These are phyloP conservation scores for Eudorina sp. DNA, from an alignment of 139 green algal genomes.

Conservation along the genomic window DNA sequence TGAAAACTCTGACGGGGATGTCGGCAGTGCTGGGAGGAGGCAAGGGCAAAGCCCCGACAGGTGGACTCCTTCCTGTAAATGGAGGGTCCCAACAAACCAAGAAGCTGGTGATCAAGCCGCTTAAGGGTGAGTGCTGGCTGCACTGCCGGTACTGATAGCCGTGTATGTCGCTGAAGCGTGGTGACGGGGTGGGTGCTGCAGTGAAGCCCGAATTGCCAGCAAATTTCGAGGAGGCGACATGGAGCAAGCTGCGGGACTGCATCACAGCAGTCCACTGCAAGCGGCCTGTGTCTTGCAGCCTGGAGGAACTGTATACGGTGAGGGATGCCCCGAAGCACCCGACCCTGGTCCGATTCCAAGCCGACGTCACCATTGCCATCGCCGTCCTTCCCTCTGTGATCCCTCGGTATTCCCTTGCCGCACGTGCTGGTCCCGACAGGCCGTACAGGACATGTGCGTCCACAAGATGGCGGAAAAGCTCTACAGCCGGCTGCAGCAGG, in stretches of 20 bases:
- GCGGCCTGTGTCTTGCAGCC: slow-evolving; percentile 77
- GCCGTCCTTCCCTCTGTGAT: too few species aligned
- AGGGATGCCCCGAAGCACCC: too few species aligned
- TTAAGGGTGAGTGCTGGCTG: slow-evolving; percentile 78
- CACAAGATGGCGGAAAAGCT: slow-evolving; percentile 90
- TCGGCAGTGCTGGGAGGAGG: slow-evolving; percentile 32
- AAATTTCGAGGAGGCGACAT: slow-evolving; percentile 91
- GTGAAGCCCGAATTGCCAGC: slow-evolving; percentile 88
- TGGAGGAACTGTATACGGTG: slow-evolving; percentile 95
- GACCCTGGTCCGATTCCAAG: too few species aligned
- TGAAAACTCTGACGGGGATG: slow-evolving; percentile 11
- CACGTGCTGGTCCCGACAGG: slow-evolving; percentile 72
- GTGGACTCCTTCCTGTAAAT: slow-evolving; percentile 24
- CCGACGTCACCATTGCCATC: too few species aligned
- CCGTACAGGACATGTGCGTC: slow-evolving; percentile 95
- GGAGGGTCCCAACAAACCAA: slow-evolving; percentile 52
- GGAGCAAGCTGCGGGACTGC: slow-evolving; percentile 86
- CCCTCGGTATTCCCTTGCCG: too few species aligned
- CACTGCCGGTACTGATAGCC: too few species aligned
- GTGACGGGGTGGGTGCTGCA: slow-evolving; percentile 45
- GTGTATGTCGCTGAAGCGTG: too few species aligned
- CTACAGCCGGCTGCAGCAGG: slow-evolving; percentile 84
- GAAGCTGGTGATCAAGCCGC: slow-evolving; percentile 86
- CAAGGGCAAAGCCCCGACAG: slow-evolving; percentile 29
- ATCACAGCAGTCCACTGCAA: slow-evolving; percentile 89